Base-by-base conservation (phyloP, 2,329 filamentous ascomycete genomes). In the Aspergillus hortae region DNA sequence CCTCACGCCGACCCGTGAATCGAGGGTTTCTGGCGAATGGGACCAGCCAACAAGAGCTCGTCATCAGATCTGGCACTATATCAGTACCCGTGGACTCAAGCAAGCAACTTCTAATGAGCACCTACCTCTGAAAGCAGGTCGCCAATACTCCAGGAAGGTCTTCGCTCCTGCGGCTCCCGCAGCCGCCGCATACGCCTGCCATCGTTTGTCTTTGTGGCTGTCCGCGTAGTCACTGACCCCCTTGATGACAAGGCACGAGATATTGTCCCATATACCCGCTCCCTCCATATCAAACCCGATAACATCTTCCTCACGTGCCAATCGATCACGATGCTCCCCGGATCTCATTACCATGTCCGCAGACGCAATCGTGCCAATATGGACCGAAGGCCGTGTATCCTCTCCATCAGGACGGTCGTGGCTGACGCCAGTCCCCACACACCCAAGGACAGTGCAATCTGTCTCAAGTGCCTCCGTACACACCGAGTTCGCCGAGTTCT, bases 1-100 rank as follows among this genome's bases (percentile, higher is more conserved):
- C 48, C 1, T 45, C 5, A 4, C 27, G 7, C 4, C 44, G 30
- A 11, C 44, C 30, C 2, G 21, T 15, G 30, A 46, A 46, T 7
- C 44, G 30, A 10, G 49, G 49, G 36, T 55, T 57, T 35, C 46
- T 51, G 32, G 41, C 38, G 42, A 64, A 59, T 10, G 59, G 49
- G 1, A 64, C 54, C 38, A 58, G 42, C 15, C 14, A n/a, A 17
- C 15, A 17, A 11, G 14, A 17, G 35, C 15, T n/a, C 11, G 14
- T 38, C 14, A 4, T 15, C 35, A 17, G 4, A 38, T 38, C 35
- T 38, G 15, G 57, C 23, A 57, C 61, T 1, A 21, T 7, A 42
- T 42, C n/a, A 42, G 15, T 5, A 12, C 5, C 19, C 23, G 23
- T 23, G 6, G 35, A 38, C 35, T 6, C 14, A n/a, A 36, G 5